A percentile compares a stretch with the other conserved stretches of the same genome.
These are phyloP conservation scores for Conidiobolus incongruus DNA, from an alignment of 371 early-diverging fungal species.

Conservation along the genomic window DNA sequence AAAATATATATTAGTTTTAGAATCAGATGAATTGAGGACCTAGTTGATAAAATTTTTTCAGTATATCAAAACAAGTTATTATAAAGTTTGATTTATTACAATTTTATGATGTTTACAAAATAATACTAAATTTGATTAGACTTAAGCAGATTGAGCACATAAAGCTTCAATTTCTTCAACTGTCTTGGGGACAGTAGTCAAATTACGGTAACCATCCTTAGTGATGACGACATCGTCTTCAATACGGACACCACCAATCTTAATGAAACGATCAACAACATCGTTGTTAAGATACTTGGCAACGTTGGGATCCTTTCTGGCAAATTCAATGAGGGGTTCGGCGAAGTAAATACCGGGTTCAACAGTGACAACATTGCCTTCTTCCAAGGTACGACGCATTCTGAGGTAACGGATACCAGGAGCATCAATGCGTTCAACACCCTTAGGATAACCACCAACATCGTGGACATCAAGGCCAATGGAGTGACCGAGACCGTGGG, in stretches of 20 bases:
- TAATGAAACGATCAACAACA: slow-evolving; percentile 33
- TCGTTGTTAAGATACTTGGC: slow-evolving; percentile 44
- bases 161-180: slow-evolving; percentile 40
- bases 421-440: slow-evolving; percentile 45
- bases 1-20: no score
- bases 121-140: no score
- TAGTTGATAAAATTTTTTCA: no score
- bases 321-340: slow-evolving; percentile 25
- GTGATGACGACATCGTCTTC: slow-evolving; percentile 74
- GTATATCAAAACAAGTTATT: no score
- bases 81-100: no score
- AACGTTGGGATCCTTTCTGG: slow-evolving; percentile 21
- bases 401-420: slow-evolving; percentile 73
- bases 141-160: slow-evolving; percentile 5
- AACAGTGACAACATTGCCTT: slow-evolving; percentile 75
- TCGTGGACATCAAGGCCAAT: slow-evolving; percentile 75
- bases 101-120: no score
- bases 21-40: no score
- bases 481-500: slow-evolving; percentile 55
- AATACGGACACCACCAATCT: slow-evolving; percentile 82
- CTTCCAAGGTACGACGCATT: slow-evolving; percentile 52
- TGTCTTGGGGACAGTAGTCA: slow-evolving; percentile 50
- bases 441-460: slow-evolving; percentile 66
- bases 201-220: slow-evolving; percentile 35
- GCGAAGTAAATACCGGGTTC: slow-evolving; percentile 74